These are phyloP conservation scores for Trichoderma koningii DNA, from an alignment of 2,329 filamentous ascomycete species.

Conservation along the genomic window DNA sequence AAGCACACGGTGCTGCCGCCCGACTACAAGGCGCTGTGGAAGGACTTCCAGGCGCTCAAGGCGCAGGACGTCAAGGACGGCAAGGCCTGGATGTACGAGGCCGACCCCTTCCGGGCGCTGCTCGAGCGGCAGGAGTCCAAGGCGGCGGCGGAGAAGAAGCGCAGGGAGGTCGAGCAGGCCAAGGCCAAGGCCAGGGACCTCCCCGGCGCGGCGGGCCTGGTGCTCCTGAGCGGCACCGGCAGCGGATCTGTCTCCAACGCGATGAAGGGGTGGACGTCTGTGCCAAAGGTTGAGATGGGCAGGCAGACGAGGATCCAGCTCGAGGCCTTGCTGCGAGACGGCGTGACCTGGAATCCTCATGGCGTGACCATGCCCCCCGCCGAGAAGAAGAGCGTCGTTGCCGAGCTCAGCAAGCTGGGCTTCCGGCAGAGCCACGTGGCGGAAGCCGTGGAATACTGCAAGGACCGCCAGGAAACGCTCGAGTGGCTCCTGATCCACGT, in stretches of 20 bases:
- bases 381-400: conserved; percentile 63
- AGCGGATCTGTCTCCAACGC: conserved; percentile 45
- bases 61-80: conserved; percentile 75
- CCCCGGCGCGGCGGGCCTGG: conserved; percentile 59
- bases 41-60: conserved; percentile 83
- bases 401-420: conserved; percentile 74
- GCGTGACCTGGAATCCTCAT: conserved; percentile 86
- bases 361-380: conserved; percentile 63
- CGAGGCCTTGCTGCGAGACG: conserved; percentile 74
- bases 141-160: conserved; percentile 75
- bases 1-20: conserved; percentile 93
- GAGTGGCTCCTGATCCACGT: conserved; percentile 98
- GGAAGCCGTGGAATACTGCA: conserved; percentile 84
- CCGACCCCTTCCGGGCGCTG: conserved; percentile 84
- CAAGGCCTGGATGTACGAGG: conserved; percentile 88
- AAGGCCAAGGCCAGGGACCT: conserved; percentile 68
- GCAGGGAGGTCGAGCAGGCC: conserved; percentile 67
- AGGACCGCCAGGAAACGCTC: conserved; percentile 86
- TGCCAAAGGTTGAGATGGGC: conserved; percentile 92
- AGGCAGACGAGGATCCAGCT: conserved; percentile 75
- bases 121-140: conserved; percentile 79
- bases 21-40: conserved; percentile 87
- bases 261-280: conserved; percentile 77
- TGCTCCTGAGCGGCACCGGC: conserved; percentile 51
- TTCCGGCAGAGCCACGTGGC: conserved; percentile 89